Evolutionary conservation across 2,329 filamentous ascomycete species (phyloP).

Genomic region (Penicillium capsulatum): DNA sequence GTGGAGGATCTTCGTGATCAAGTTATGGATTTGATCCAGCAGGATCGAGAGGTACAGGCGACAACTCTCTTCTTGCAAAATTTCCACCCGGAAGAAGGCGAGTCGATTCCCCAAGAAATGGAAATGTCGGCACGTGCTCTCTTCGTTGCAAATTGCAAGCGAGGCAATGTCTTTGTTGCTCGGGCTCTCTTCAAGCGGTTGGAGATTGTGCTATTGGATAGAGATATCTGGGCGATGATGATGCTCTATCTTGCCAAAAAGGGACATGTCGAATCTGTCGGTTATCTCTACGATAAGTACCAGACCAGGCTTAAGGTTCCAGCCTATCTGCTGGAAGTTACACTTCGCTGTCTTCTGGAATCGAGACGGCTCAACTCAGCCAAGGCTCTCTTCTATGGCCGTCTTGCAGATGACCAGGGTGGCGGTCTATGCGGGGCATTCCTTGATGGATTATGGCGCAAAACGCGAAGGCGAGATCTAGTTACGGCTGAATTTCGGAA

Average conservation of each 20-base stretch:
- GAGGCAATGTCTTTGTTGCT: constrained; percentile 39
- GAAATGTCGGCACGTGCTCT: constrained; percentile 30
- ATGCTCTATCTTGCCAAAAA: constrained; percentile 35
- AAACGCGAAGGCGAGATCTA: constrained; percentile 36
- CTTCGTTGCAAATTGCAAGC: constrained; percentile 36
- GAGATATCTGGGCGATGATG: constrained; percentile 36
- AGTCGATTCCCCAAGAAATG: constrained; percentile 24
- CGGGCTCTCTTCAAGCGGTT: constrained; percentile 35
- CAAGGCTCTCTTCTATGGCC: constrained; percentile 34
- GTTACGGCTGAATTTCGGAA: constrained; percentile 33
- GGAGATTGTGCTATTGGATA: constrained; percentile 31
- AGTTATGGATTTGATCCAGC: too few species aligned
- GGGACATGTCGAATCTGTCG: constrained; percentile 36
- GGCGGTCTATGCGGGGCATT: constrained; percentile 37
- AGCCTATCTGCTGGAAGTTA: constrained; percentile 30
- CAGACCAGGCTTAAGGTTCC: constrained; percentile 29
- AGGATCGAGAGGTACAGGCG: constrained; percentile 13
- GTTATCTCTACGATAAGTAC: constrained; percentile 29
- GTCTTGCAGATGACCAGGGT: constrained; percentile 31
- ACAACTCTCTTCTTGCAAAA: constrained; percentile 36
- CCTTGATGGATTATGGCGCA: constrained; percentile 39
- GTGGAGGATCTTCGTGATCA: too few species aligned
- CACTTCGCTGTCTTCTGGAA: constrained; percentile 37
- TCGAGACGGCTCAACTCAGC: constrained; percentile 36
- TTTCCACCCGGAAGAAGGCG: constrained; percentile 11